Conservation (phyloP, 1,284 basidiomycete genomes). For the Ceratobasidium papillatum region DNA sequence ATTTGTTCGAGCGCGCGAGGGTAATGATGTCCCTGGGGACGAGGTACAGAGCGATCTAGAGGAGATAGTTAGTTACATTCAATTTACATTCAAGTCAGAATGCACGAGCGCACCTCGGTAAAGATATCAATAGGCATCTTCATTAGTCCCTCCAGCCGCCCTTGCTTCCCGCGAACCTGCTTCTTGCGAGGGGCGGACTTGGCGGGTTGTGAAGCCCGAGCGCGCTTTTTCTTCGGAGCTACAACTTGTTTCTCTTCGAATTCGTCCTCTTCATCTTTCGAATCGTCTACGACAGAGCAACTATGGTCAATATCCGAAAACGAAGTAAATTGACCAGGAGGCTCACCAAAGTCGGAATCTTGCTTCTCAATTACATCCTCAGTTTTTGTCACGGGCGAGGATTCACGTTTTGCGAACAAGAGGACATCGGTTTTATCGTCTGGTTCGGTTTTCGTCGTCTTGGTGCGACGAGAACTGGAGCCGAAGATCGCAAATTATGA, state of each 20-base stretch:
- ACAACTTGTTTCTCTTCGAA: not conserved
- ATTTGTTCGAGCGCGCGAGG: conserved; percentile 47
- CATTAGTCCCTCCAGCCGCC: conserved; percentile 47
- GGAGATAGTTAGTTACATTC: not conserved
- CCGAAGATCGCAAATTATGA: no score
- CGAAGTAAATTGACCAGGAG: not conserved
- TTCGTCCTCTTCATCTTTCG: conserved; percentile 4
- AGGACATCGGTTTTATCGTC: not conserved
- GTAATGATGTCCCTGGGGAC: conserved; percentile 49
- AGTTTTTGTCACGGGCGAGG: not conserved
- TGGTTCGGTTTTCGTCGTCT: not conserved
- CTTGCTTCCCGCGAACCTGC: conserved; percentile 35
- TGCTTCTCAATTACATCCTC: not conserved
- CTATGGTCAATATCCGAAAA: not conserved
- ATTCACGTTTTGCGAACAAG: not conserved
- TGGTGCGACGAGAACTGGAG: not conserved
- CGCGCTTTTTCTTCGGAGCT: not conserved
- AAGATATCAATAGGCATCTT: conserved; percentile 50
- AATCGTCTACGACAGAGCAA: not conserved
- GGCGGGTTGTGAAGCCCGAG: not conserved
- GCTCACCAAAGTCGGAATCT: conserved; percentile 5
- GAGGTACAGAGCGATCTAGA: conserved; percentile 47
- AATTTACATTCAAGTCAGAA: not conserved
- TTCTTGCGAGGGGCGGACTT: conserved; percentile 13
- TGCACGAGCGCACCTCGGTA: conserved; percentile 46